phyloP scores from a whole-genome alignment of 345 rosid genomes.

The Combretum micranthum region DNA sequence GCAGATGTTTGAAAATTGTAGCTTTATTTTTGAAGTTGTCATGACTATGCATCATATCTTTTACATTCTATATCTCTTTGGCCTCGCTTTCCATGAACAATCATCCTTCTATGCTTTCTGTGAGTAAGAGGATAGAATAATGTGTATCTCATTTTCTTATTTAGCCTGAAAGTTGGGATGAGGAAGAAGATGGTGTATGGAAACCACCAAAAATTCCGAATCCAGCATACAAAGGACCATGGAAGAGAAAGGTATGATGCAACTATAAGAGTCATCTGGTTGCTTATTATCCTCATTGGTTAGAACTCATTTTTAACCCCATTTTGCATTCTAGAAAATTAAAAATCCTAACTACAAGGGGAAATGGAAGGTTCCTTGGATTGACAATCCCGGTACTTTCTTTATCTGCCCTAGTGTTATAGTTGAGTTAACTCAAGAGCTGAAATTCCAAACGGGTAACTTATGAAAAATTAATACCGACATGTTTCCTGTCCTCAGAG shows the following conservation, averaged over 20 bases:
- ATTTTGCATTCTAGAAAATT: constrained; percentile 41
- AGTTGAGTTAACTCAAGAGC: background rate
- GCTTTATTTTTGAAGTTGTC: background rate
- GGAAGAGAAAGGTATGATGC: constrained; percentile 56
- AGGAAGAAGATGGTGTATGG: constrained; percentile 73
- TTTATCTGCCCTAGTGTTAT: background rate
- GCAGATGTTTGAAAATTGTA: background rate
- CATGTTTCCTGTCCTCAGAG: constrained; percentile 13
- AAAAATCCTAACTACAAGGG: constrained; percentile 94
- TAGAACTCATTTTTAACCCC: too few relatives aligned
- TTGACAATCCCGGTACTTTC: constrained; percentile 77
- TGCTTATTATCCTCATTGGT: background rate
- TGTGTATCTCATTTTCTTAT: constrained; percentile 1
- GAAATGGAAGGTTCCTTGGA: constrained; percentile 86
- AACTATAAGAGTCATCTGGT: too few relatives aligned
- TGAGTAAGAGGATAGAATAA: background rate
- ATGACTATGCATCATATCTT: too few relatives aligned
- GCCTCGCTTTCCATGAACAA: too few relatives aligned
- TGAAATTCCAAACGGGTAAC: background rate
- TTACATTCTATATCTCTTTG: too few relatives aligned
- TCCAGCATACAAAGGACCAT: constrained; percentile 74
- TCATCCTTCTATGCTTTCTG: too few relatives aligned
- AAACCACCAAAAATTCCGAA: constrained; percentile 58
- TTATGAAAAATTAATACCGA: background rate
- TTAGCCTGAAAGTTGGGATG: constrained; percentile 76